Conservation (phyloP, 2,329 filamentous ascomycete species). For the Epichloe scottii region DNA sequence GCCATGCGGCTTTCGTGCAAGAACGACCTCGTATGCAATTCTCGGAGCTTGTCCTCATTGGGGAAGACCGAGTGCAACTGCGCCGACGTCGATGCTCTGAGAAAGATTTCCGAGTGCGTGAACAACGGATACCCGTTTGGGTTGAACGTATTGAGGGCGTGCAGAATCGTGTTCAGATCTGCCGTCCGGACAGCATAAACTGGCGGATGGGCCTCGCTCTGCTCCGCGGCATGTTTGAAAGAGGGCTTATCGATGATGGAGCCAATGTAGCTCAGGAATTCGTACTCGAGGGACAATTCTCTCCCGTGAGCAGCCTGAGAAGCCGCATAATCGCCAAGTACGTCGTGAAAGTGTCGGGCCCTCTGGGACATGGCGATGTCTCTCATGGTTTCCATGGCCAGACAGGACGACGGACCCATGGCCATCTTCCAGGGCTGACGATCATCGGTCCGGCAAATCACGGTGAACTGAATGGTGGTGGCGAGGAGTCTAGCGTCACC, state of each 20-base stretch:
- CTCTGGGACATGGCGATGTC: background rate
- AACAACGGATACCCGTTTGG: background rate
- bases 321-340: background rate
- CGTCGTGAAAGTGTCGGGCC: background rate
- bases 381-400: background rate
- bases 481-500: background rate
- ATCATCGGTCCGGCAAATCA: slow-evolving; percentile 1
- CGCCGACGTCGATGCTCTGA: background rate
- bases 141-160: background rate
- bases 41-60: background rate
- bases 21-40: background rate
- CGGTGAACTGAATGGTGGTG: slow-evolving; percentile 1
- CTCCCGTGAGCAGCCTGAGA: background rate
- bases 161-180: background rate
- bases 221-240: background rate
- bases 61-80: background rate
- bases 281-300: background rate
- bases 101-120: background rate
- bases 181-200: background rate
- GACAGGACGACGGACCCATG: background rate
- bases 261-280: background rate
- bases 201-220: background rate
- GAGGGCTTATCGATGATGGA: background rate
- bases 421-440: slow-evolving; percentile 1
- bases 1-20: background rate